Percentiles rank a stretch among this genome's conserved stretches.
phyloP scores from a whole-genome alignment of 2,329 filamentous ascomycete genomes.

The Daldinia sp. region DNA sequence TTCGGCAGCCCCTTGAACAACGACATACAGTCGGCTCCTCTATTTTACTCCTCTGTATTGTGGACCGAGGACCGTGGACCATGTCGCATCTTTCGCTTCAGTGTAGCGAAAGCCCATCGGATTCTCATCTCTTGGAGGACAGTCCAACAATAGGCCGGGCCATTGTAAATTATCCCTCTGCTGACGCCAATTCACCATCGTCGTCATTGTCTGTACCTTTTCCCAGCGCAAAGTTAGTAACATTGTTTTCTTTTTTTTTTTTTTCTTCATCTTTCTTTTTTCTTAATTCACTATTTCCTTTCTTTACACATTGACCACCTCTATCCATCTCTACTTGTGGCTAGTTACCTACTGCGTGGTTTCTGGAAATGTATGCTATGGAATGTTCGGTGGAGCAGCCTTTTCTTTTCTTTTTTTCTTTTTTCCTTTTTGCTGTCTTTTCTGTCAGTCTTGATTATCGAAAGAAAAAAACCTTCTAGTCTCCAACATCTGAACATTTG shows the following conservation, averaged over 20 bases:
- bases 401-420: conserved; percentile 24
- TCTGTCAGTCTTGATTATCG: not conserved
- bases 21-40: conserved; percentile 39
- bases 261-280: conserved; percentile 9
- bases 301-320: conserved; percentile 13
- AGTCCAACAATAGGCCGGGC: conserved; percentile 62
- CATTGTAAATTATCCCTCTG: conserved; percentile 48
- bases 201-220: conserved; percentile 45
- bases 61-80: conserved; percentile 57
- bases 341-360: conserved; percentile 5
- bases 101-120: conserved; percentile 58
- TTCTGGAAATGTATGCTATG: conserved; percentile 30
- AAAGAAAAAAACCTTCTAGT: conserved; percentile 11
- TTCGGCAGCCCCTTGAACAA: conserved; percentile 41
- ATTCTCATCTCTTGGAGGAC: conserved; percentile 55
- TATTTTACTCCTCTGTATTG: conserved; percentile 13
- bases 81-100: conserved; percentile 67
- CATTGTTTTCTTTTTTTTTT: conserved; percentile 15
- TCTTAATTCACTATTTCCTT: not conserved
- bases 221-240: conserved; percentile 39
- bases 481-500: conserved; percentile 22
- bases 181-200: conserved; percentile 47
- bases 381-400: conserved; percentile 37
- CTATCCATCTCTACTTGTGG: conserved; percentile 7
- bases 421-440: conserved; percentile 3